Evolutionary conservation across 768 basidiomycete genomes (phyloP).

Genomic region (Tricholoma sp.): DNA sequence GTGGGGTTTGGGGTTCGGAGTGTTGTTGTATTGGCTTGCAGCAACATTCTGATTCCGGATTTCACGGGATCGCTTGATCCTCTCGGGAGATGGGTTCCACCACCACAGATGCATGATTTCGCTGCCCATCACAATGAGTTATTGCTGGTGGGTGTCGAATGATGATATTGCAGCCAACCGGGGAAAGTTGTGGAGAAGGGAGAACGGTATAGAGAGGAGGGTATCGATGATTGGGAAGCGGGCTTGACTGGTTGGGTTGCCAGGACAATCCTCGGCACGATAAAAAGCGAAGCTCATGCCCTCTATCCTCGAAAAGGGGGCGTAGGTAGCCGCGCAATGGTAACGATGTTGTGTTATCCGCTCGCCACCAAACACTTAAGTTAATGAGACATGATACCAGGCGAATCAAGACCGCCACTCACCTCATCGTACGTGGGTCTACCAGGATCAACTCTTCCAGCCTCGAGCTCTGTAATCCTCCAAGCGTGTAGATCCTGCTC

Average conservation of each 20-base stretch:
- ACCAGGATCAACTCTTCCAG: not conserved
- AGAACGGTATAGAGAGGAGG: not conserved
- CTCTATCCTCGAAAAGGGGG: not conserved
- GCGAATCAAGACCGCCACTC: not conserved
- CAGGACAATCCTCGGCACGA: not conserved
- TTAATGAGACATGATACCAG: not conserved
- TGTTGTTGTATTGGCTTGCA: not conserved
- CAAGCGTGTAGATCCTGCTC: constrained; percentile 12
- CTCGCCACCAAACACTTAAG: not conserved
- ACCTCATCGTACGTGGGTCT: not conserved
- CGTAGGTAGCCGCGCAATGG: not conserved
- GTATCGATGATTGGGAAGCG: not conserved
- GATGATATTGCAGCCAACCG: not conserved
- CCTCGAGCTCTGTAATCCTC: constrained; percentile 10
- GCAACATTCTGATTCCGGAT: too few relatives aligned
- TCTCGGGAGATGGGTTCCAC: not conserved
- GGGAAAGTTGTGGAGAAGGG: not conserved
- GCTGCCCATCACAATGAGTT: not conserved
- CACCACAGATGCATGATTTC: not conserved
- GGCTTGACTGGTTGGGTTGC: not conserved
- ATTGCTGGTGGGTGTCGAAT: not conserved
- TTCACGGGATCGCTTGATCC: not conserved
- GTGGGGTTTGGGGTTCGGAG: not conserved
- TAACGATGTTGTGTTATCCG: not conserved
- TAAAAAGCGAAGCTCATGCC: not conserved